These are phyloP conservation scores for Cicer cuneatum DNA, from an alignment of 306 rosid genomes.

Conservation along the genomic window DNA sequence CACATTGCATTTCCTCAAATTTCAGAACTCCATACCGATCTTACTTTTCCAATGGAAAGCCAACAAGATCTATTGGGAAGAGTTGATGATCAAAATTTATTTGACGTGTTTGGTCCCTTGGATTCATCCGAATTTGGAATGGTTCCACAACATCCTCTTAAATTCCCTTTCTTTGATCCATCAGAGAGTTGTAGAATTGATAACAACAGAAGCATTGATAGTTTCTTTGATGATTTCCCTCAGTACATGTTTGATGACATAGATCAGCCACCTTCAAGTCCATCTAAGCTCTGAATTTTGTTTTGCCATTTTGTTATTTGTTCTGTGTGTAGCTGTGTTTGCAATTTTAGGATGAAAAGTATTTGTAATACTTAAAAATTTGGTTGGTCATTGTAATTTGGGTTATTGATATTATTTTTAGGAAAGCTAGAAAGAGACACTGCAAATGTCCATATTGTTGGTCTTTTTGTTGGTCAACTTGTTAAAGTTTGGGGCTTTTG, in stretches of 20 bases:
- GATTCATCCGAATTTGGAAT: slow-evolving; percentile 55
- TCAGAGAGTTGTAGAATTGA: slow-evolving; percentile 51
- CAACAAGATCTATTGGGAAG: not conserved
- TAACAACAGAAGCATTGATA: slow-evolving; percentile 44
- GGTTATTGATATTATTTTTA: slow-evolving; percentile 27
- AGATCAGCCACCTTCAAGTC: slow-evolving; percentile 56
- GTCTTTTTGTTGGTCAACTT: slow-evolving; percentile 19
- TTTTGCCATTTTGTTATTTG: not conserved
- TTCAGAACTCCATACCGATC: slow-evolving; percentile 51
- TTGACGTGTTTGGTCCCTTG: slow-evolving; percentile 51
- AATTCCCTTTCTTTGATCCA: slow-evolving; percentile 54
- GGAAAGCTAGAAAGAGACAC: slow-evolving; percentile 22
- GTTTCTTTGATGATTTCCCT: slow-evolving; percentile 80
- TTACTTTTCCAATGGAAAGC: slow-evolving; percentile 52
- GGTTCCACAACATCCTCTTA: slow-evolving; percentile 46
- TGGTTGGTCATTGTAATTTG: slow-evolving; percentile 5
- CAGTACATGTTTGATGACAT: slow-evolving; percentile 66
- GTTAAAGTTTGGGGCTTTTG: not conserved
- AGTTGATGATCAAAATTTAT: slow-evolving; percentile 44
- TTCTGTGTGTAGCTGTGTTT: slow-evolving; percentile 27
- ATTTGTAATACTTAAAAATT: not conserved
- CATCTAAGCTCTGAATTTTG: slow-evolving; percentile 49
- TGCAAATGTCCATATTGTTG: slow-evolving; percentile 34
- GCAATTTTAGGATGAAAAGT: not conserved
- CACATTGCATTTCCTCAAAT: slow-evolving; percentile 48